These are phyloP conservation scores for Trichosporon sp. DNA, from an alignment of 1,284 basidiomycete genomes.

Conservation along the genomic window DNA sequence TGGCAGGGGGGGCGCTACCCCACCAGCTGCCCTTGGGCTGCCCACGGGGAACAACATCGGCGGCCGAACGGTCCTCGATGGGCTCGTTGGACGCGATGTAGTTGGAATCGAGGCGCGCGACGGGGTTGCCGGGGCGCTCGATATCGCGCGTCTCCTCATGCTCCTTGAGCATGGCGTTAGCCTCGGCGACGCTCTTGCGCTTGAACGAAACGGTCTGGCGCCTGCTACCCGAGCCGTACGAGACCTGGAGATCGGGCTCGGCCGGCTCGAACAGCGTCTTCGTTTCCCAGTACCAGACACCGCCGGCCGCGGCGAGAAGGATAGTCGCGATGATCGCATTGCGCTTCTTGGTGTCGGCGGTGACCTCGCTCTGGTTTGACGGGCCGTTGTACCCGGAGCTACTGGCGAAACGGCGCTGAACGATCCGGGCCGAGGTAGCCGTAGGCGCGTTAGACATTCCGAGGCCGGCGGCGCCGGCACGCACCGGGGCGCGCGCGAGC, in stretches of 20 bases:
- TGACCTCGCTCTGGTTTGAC: constrained; percentile 19
- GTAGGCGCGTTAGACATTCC: constrained; percentile 13
- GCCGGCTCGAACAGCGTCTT: constrained; percentile 6
- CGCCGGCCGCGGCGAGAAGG: constrained; percentile 39
- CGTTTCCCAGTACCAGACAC: constrained; percentile 43
- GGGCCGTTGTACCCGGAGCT: constrained; percentile 21
- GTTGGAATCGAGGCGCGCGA: constrained; percentile 69
- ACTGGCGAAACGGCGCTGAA: background rate
- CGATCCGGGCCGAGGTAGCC: constrained; percentile 10
- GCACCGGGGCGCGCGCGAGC: constrained; percentile 17
- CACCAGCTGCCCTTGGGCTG: constrained; percentile 20
- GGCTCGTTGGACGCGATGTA: constrained; percentile 81
- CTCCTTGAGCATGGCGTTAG: constrained; percentile 42
- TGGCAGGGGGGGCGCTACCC: background rate
- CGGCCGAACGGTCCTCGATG: constrained; percentile 82
- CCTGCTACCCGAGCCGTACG: constrained; percentile 24
- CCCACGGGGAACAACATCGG: constrained; percentile 65
- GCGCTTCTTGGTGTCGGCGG: constrained; percentile 23
- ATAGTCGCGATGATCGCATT: constrained; percentile 38
- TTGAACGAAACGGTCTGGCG: constrained; percentile 37
- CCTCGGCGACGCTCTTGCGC: constrained; percentile 40
- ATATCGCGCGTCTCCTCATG: constrained; percentile 36
- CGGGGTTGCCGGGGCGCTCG: constrained; percentile 45
- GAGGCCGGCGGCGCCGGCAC: constrained; percentile 4
- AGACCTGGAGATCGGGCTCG: constrained; percentile 27